These are phyloP conservation scores for Quercus alba DNA, from an alignment of 306 rosid species.

Conservation along the genomic window DNA sequence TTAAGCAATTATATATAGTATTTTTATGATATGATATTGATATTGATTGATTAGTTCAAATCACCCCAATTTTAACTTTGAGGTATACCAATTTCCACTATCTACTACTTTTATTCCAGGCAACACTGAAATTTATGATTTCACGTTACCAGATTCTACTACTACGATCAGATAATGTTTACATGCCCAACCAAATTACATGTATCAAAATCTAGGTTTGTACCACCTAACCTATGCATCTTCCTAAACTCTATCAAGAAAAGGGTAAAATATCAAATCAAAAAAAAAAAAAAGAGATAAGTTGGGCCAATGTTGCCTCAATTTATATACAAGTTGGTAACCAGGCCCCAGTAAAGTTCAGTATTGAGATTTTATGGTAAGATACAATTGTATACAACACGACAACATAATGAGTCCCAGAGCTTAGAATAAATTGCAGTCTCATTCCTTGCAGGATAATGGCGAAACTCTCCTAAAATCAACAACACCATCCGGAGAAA, in stretches of 20 bases:
- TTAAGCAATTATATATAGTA: no score
- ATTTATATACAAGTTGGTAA: conserved; percentile 29
- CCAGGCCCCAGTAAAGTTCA: background rate
- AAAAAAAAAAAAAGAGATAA: background rate
- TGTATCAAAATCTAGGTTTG: background rate
- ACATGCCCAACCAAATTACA: background rate
- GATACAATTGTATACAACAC: conserved; percentile 17
- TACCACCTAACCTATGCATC: background rate
- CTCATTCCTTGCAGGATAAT: background rate
- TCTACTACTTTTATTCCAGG: background rate
- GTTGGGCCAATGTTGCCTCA: conserved; percentile 23
- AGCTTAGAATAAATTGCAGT: conserved; percentile 3
- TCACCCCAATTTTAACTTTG: background rate
- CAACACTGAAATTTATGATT: background rate
- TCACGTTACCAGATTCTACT: background rate
- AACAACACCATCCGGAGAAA: background rate
- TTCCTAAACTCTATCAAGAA: background rate
- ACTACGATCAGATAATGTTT: background rate
- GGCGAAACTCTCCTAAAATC: background rate
- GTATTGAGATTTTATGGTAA: background rate
- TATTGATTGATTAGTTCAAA: background rate
- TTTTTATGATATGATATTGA: no score
- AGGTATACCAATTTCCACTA: background rate
- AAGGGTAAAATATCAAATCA: background rate
- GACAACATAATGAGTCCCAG: conserved; percentile 1